These are phyloP conservation scores for Blastocystis sp. DNA, from an alignment of 352 stramenopile genomes.

Conservation along the genomic window DNA sequence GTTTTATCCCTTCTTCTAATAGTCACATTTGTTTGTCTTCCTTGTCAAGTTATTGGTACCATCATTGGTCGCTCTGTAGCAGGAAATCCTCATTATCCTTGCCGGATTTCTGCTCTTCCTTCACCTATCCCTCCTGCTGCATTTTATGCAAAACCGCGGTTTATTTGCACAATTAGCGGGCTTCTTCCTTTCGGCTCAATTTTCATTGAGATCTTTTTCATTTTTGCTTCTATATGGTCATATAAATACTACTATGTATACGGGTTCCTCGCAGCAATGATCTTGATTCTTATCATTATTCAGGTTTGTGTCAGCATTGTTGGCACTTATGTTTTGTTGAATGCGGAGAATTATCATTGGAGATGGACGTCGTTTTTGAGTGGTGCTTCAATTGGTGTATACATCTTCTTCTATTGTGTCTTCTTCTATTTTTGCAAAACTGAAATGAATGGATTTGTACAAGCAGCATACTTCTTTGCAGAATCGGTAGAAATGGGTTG, in stretches of 20 bases:
- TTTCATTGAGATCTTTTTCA: slow-evolving; percentile 99
- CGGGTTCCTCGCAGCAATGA: slow-evolving; percentile 87
- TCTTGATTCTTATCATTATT: slow-evolving; percentile 90
- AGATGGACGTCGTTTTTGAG: slow-evolving; percentile 94
- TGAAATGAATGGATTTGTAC: slow-evolving; percentile 95
- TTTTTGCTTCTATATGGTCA: slow-evolving; percentile 98
- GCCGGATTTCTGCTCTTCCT: slow-evolving; percentile 93
- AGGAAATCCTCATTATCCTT: slow-evolving; percentile 75
- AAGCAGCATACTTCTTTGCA: slow-evolving; percentile 97
- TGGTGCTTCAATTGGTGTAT: slow-evolving; percentile 86
- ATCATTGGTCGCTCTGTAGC: slow-evolving; percentile 86
- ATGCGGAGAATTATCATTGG: slow-evolving; percentile 97
- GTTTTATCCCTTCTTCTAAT: slow-evolving; percentile 77
- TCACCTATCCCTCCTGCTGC: slow-evolving; percentile 79
- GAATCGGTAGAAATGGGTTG: slow-evolving; percentile 74
- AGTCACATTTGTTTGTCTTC: slow-evolving; percentile 84
- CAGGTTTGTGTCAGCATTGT: slow-evolving; percentile 96
- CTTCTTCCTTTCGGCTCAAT: slow-evolving; percentile 95
- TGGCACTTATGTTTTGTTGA: slow-evolving; percentile 95
- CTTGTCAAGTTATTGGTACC: slow-evolving; percentile 89
- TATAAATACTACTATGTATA: slow-evolving; percentile 99
- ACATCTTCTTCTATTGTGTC: slow-evolving; percentile 96
- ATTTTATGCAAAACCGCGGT: slow-evolving; percentile 78
- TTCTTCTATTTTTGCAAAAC: slow-evolving; percentile 99
- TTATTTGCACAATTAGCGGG: slow-evolving; percentile 88